These are phyloP conservation scores for Cucumis melo DNA, from an alignment of 306 rosid genomes.

Conservation along the genomic window DNA sequence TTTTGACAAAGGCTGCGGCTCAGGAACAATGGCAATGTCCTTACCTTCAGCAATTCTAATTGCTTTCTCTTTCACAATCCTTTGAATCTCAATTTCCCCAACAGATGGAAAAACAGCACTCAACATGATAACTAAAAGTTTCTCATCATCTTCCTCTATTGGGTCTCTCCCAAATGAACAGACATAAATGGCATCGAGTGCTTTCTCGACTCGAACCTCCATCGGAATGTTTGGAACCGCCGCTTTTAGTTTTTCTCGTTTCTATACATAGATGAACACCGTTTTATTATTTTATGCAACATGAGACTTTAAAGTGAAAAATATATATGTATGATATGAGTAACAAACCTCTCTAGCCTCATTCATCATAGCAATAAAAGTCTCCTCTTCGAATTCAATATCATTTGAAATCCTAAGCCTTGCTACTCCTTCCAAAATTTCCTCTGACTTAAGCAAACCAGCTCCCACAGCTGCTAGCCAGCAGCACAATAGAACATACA, in stretches of 20 bases:
- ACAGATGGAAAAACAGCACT: conserved; percentile 54
- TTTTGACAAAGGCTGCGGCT: conserved; percentile 43
- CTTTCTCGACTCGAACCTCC: conserved; percentile 70
- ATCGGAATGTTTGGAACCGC: conserved; percentile 38
- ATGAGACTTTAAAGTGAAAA: background rate
- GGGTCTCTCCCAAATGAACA: conserved; percentile 67
- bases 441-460: conserved; percentile 90
- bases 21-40: conserved; percentile 22
- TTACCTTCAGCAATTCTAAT: conserved; percentile 51
- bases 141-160: conserved; percentile 53
- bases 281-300: no score
- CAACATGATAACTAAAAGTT: conserved; percentile 40
- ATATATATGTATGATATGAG: background rate
- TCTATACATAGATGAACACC: conserved; percentile 29
- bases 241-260: conserved; percentile 48
- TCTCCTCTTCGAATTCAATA: conserved; percentile 84
- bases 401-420: conserved; percentile 74
- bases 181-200: conserved; percentile 66
- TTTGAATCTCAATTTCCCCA: conserved; percentile 34
- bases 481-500: conserved; percentile 73
- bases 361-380: conserved; percentile 62
- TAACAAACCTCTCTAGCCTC: conserved; percentile 64
- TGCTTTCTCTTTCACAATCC: conserved; percentile 43
- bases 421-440: conserved; percentile 76
- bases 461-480: conserved; percentile 89